phyloP scores from a whole-genome alignment of 352 stramenopile species.

The Phytophthora fragariae region DNA sequence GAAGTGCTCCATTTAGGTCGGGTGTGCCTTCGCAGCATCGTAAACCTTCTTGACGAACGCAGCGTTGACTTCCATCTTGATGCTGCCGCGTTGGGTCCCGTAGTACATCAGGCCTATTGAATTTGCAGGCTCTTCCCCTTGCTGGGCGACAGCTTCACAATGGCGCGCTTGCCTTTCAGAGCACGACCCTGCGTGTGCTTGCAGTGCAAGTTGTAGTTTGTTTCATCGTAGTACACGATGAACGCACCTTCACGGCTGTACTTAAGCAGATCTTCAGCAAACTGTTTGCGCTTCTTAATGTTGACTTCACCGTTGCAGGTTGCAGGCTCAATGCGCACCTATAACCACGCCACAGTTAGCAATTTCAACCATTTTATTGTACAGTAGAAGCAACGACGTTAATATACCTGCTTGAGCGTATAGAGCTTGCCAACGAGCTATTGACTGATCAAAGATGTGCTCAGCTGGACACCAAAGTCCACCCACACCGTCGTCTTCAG shows the following conservation, averaged over 20 bases:
- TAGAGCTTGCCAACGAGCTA: too few species aligned
- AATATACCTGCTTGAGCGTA: background rate
- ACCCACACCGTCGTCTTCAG: background rate
- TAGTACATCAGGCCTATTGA: constrained; percentile 7
- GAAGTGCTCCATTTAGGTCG: background rate
- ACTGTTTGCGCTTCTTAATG: background rate
- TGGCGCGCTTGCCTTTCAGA: background rate
- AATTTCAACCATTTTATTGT: too few species aligned
- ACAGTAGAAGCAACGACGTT: too few species aligned
- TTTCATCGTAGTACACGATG: background rate
- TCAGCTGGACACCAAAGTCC: background rate
- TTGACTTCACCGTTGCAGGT: background rate
- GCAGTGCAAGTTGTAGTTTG: background rate
- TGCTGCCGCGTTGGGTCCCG: background rate
- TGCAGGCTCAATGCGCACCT: background rate
- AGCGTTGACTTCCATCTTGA: constrained; percentile 6
- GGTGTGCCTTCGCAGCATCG: background rate
- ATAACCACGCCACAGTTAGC: background rate
- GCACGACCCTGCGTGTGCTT: background rate
- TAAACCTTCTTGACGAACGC: constrained; percentile 4
- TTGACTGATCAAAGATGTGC: background rate
- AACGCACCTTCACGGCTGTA: background rate
- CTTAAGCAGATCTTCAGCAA: background rate
- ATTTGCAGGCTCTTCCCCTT: constrained; percentile 10
- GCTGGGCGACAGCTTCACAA: background rate